Percentiles rank a stretch among this genome's conserved stretches.
Evolutionary conservation across 371 early-diverging fungal genomes (phyloP).

Genomic region (Massospora cicadina): DNA sequence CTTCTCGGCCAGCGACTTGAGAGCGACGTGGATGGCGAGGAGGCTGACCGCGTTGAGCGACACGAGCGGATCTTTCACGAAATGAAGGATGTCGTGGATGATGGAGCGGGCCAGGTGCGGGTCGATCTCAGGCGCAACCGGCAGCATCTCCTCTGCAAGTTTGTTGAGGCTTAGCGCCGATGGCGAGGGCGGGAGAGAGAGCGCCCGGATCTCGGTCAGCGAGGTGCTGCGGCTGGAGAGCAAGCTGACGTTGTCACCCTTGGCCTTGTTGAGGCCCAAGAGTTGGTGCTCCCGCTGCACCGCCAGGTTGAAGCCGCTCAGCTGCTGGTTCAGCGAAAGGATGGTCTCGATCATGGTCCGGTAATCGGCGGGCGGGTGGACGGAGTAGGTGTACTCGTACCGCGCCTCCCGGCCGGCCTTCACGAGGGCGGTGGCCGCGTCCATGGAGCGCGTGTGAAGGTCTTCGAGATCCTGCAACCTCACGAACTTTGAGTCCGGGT

Average conservation of each 20-base stretch:
- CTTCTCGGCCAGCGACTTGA: background rate
- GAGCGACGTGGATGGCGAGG: background rate
- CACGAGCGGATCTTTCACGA: constrained; percentile 1
- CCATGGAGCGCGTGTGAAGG: background rate
- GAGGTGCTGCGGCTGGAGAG: constrained; percentile 1
- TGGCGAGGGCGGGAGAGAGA: constrained; percentile 7
- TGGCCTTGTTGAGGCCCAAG: background rate
- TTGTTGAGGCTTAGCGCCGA: constrained; percentile 6
- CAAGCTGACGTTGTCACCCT: background rate
- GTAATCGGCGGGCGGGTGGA: constrained; percentile 8
- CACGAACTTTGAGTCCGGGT: background rate
- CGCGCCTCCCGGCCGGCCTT: constrained; percentile 8
- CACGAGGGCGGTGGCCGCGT: background rate
- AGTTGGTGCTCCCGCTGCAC: constrained; percentile 5
- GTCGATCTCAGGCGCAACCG: constrained; percentile 6
- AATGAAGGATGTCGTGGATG: constrained; percentile 7
- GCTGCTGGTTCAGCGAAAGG: background rate
- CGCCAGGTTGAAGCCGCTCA: constrained; percentile 7
- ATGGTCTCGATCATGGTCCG: background rate
- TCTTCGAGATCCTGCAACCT: background rate
- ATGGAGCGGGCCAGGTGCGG: background rate
- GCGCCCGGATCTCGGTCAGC: background rate
- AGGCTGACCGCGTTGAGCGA: background rate
- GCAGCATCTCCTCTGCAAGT: background rate
- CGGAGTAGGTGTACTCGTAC: constrained; percentile 6